Evolutionary conservation across 768 basidiomycete species (phyloP).

Genomic region (Serendipita indica): DNA sequence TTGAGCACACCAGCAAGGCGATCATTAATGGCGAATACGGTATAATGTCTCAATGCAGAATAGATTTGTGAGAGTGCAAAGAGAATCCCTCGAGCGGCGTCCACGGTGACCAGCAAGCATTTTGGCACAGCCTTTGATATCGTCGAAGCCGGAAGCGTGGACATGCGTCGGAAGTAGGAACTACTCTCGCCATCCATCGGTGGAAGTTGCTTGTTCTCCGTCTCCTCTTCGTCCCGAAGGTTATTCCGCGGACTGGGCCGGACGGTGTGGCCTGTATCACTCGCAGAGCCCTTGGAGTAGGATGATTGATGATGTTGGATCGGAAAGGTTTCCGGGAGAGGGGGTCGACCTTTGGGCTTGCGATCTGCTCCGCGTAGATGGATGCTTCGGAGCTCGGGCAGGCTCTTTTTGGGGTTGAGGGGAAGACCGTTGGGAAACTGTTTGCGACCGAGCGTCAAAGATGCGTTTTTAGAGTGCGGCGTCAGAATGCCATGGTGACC

Average conservation of each 20-base stretch:
- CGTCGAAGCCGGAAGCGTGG: conserved; percentile 48
- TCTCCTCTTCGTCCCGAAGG: conserved; percentile 18
- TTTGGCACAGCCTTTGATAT: conserved; percentile 54
- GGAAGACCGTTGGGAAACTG: conserved; percentile 25
- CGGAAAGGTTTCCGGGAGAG: conserved; percentile 1
- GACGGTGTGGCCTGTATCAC: conserved; percentile 31
- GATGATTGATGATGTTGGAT: neutral
- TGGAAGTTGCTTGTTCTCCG: conserved; percentile 23
- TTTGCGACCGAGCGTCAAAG: conserved; percentile 30
- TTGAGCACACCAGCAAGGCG: conserved; percentile 63
- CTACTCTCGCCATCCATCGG: conserved; percentile 66
- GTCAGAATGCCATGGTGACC: conserved; percentile 15
- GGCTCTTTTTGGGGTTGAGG: conserved; percentile 56
- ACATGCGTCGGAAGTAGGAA: conserved; percentile 89
- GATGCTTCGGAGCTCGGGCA: conserved; percentile 61
- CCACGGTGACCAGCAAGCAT: conserved; percentile 53
- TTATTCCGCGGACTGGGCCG: conserved; percentile 19
- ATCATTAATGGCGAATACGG: conserved; percentile 67
- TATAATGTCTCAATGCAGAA: conserved; percentile 76
- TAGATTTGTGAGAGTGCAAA: conserved; percentile 88
- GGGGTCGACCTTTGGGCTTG: conserved; percentile 9
- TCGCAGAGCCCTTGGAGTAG: conserved; percentile 10
- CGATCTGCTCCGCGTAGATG: conserved; percentile 25
- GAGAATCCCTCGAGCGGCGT: conserved; percentile 82
- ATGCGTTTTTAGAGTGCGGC: conserved; percentile 36